These are phyloP conservation scores for Coniochaeta hoffmannii DNA, from an alignment of 2,329 filamentous ascomycete genomes.

Conservation along the genomic window DNA sequence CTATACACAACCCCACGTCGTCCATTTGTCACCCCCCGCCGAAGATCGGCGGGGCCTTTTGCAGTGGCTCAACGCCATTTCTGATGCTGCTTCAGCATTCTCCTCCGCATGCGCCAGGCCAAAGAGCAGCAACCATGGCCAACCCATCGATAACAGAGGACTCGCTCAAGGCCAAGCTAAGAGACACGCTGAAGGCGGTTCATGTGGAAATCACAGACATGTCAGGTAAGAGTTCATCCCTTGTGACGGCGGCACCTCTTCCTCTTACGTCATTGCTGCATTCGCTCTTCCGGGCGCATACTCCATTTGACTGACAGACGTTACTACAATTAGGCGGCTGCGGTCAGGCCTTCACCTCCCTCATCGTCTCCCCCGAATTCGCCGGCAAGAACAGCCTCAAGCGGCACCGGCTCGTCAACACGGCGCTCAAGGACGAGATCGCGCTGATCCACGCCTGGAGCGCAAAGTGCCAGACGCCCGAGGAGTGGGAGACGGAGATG, in stretches of 20 bases:
- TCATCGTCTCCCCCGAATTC: conserved; percentile 60
- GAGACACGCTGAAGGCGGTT: conserved; percentile 60
- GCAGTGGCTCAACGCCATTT: background rate
- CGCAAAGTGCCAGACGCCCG: conserved; percentile 84
- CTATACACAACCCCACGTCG: background rate
- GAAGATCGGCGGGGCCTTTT: background rate
- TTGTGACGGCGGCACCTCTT: background rate
- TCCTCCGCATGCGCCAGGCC: background rate
- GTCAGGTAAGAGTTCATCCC: conserved; percentile 67
- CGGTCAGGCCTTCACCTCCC: conserved; percentile 52
- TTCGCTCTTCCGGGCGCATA: background rate
- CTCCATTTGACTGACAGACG: background rate
- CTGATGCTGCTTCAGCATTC: background rate
- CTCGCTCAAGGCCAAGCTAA: conserved; percentile 60
- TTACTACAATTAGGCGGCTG: conserved; percentile 41
- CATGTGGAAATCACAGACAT: conserved; percentile 88
- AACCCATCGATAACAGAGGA: conserved; percentile 64
- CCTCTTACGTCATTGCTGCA: conserved; percentile 2
- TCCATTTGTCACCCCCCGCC: background rate
- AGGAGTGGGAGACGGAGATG: conserved; percentile 71
- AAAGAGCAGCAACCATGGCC: conserved; percentile 31
- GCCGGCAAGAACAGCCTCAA: conserved; percentile 69
- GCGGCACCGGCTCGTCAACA: conserved; percentile 80
- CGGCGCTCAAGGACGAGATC: conserved; percentile 77
- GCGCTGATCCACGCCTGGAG: conserved; percentile 92